Percentiles rank a stretch among this genome's conserved stretches.
Evolutionary conservation across 495 filamentous ascomycete species (phyloP).

Genomic region (Annulohypoxylon bovei): DNA sequence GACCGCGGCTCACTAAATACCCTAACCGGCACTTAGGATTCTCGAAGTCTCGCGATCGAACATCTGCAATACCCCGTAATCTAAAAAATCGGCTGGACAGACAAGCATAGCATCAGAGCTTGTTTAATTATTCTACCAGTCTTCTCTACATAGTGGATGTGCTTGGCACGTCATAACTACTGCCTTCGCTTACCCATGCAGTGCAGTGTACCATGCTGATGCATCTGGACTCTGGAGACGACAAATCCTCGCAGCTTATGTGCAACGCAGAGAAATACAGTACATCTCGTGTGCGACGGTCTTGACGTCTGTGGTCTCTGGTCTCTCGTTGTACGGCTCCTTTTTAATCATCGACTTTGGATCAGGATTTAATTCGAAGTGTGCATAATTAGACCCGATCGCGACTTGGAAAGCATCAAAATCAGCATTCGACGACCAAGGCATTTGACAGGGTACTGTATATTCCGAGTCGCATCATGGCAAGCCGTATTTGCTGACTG

Average conservation of each 20-base stretch:
- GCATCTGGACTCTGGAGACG: constrained; percentile 2
- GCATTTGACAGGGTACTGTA: neutral
- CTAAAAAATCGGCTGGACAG: constrained; percentile 1
- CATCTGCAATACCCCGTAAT: neutral
- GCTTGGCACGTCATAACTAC: constrained; percentile 31
- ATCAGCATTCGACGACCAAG: constrained; percentile 1
- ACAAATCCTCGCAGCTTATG: constrained; percentile 15
- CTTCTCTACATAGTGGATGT: constrained; percentile 20
- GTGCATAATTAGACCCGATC: neutral
- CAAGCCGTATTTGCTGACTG: constrained; percentile 9
- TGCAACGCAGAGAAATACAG: constrained; percentile 8
- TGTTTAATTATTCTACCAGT: constrained; percentile 30
- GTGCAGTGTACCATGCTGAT: constrained; percentile 27
- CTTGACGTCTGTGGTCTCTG: neutral
- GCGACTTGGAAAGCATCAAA: constrained; percentile 10
- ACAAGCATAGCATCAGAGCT: constrained; percentile 18
- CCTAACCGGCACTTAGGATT: neutral
- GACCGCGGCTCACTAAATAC: neutral
- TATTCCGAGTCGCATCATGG: constrained; percentile 12
- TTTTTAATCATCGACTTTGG: constrained; percentile 2
- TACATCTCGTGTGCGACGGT: neutral
- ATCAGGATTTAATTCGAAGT: neutral
- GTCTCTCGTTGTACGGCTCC: neutral
- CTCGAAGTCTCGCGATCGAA: constrained; percentile 1
- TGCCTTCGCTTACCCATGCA: constrained; percentile 19